A percentile compares a stretch with the other conserved stretches of the same genome.
Evolutionary conservation across 2,329 filamentous ascomycete species (phyloP).

Genomic region (Tolypocladium ophioglossoides): DNA sequence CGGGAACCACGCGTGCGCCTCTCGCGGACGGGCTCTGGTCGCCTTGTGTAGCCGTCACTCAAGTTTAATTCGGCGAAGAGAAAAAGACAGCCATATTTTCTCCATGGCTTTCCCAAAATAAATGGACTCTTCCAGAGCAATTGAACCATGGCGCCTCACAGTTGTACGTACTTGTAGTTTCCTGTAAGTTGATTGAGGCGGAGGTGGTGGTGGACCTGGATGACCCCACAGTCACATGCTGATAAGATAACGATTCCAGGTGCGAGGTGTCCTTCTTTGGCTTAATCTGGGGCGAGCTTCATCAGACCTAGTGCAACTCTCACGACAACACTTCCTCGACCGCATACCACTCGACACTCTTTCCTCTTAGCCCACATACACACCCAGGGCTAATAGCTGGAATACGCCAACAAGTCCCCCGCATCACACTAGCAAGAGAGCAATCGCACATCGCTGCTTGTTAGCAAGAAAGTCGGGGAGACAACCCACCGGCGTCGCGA

Average conservation of each 20-base stretch:
- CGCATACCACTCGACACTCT: neutral
- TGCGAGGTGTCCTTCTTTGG: slow-evolving; percentile 19
- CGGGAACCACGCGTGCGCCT: neutral
- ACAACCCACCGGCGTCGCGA: slow-evolving; percentile 6
- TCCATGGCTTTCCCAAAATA: neutral
- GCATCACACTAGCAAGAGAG: neutral
- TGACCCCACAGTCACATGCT: slow-evolving; percentile 19
- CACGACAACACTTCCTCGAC: neutral
- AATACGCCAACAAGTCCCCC: neutral
- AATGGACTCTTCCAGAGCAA: neutral
- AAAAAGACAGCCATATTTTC: neutral
- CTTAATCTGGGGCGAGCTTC: neutral
- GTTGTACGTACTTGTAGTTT: too few relatives aligned
- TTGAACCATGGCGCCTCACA: neutral
- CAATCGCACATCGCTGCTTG: neutral
- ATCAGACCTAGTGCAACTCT: neutral
- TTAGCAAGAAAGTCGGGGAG: neutral
- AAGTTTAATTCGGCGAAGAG: neutral
- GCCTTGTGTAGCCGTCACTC: neutral
- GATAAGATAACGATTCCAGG: slow-evolving; percentile 25
- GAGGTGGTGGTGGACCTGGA: too few relatives aligned
- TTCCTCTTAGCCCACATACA: neutral
- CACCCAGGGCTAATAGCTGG: neutral
- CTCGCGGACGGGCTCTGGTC: neutral
- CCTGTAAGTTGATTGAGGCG: too few relatives aligned